phyloP scores from a whole-genome alignment of 2,329 filamentous ascomycete genomes.

The Anthostomella pinea region DNA sequence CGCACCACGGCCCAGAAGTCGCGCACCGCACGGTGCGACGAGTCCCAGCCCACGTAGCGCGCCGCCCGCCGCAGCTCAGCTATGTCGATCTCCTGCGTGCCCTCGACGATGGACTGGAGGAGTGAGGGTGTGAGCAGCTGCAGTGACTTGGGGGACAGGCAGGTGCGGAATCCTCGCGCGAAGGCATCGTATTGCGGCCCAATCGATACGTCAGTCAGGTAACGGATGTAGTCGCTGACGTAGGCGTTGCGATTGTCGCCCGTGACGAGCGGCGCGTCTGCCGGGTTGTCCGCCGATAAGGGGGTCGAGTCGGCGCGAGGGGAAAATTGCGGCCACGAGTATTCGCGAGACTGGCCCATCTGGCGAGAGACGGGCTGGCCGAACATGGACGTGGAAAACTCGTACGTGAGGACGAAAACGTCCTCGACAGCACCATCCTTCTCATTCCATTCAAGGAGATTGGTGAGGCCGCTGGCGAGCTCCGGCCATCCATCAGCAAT shows the following conservation, averaged over 20 bases:
- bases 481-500: constrained; percentile 87
- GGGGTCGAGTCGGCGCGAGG: constrained; percentile 19
- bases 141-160: constrained; percentile 68
- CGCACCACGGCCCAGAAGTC: constrained; percentile 85
- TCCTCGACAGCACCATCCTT: constrained; percentile 74
- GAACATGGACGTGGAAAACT: constrained; percentile 68
- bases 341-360: constrained; percentile 46
- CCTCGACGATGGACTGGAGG: constrained; percentile 79
- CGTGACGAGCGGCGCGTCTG: constrained; percentile 72
- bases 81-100: constrained; percentile 76
- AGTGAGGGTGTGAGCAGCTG: constrained; percentile 67
- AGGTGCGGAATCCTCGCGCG: constrained; percentile 72
- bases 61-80: constrained; percentile 66
- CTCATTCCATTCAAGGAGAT: constrained; percentile 73
- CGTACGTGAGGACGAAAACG: constrained; percentile 79
- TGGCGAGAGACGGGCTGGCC: constrained; percentile 55
- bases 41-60: constrained; percentile 79
- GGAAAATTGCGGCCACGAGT: constrained; percentile 54
- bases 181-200: constrained; percentile 78
- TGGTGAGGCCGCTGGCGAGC: constrained; percentile 69
- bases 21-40: constrained; percentile 64
- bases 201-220: constrained; percentile 77
- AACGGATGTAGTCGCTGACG: constrained; percentile 79
- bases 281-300: constrained; percentile 37
- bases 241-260: constrained; percentile 75